Evolutionary conservation across 495 filamentous ascomycete genomes (phyloP).

Genomic region (Aspergillus coremiiformis): DNA sequence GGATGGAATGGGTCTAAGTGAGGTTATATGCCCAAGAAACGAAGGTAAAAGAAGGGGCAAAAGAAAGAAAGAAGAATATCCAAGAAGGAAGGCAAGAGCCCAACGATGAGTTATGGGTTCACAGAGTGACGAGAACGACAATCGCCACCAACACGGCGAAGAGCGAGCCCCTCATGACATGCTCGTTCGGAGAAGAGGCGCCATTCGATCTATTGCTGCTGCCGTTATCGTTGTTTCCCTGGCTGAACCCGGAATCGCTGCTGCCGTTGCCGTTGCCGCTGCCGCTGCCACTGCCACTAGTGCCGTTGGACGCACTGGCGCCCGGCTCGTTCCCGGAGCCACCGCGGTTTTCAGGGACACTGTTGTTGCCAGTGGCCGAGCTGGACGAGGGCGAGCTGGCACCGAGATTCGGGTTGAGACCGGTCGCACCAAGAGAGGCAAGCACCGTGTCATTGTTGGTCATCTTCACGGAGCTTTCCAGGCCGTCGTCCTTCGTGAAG

Average conservation of each 20-base stretch:
- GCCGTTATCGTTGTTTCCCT: conserved; percentile 13
- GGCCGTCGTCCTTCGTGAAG: conserved; percentile 56
- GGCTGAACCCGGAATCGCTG: conserved; percentile 11
- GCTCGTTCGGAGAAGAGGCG: conserved; percentile 35
- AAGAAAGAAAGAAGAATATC: conserved; percentile 17
- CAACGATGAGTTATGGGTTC: conserved; percentile 14
- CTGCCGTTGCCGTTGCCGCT: conserved; percentile 12
- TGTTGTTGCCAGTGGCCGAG: conserved; percentile 19
- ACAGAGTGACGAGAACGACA: conserved; percentile 48
- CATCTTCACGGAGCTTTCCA: conserved; percentile 69
- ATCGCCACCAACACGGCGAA: conserved; percentile 51
- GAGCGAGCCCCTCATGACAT: conserved; percentile 44
- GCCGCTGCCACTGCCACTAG: conserved; percentile 8
- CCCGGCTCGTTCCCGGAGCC: conserved; percentile 26
- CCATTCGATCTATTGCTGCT: conserved; percentile 22
- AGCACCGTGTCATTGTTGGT: conserved; percentile 71
- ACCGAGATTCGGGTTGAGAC: conserved; percentile 55
- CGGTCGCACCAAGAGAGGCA: conserved; percentile 68
- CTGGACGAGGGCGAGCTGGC: conserved; percentile 23
- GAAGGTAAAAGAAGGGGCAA: too few species aligned
- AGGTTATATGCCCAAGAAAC: neutral
- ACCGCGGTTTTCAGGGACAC: conserved; percentile 29
- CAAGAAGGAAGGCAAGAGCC: conserved; percentile 13
- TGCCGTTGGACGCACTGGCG: conserved; percentile 19
- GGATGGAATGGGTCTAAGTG: conserved; percentile 1